A percentile compares a stretch with the other conserved stretches of the same genome.
Evolutionary conservation across 176 grass and related monocot species (phyloP).

Genomic region (Saccharum officinarum): DNA sequence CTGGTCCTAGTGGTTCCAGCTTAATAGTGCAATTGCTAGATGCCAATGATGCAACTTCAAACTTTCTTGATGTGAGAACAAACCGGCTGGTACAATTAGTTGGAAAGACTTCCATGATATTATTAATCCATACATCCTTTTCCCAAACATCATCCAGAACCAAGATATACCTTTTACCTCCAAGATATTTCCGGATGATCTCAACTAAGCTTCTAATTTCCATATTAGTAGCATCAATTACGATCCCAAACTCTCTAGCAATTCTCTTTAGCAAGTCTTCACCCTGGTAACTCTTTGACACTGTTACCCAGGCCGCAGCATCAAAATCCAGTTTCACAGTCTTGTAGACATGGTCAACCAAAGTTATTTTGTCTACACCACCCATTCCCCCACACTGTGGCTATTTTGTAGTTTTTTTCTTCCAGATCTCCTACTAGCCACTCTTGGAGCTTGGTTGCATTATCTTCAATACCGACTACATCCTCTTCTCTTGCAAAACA

Average conservation of each 20-base stretch:
- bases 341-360: neutral
- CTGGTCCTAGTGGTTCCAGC: neutral
- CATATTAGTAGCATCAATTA: neutral
- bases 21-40: neutral
- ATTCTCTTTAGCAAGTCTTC: neutral
- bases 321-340: neutral
- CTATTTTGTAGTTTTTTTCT: too few species aligned
- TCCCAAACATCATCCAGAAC: constrained; percentile 17
- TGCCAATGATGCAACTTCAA: neutral
- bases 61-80: neutral
- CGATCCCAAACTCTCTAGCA: neutral
- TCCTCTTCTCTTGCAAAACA: too few species aligned
- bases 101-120: neutral
- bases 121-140: neutral
- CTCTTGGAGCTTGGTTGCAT: too few species aligned
- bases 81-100: neutral
- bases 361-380: neutral
- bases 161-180: constrained; percentile 8
- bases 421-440: too few species aligned
- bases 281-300: neutral
- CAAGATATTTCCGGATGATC: neutral
- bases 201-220: neutral
- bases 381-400: too few species aligned
- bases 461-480: too few species aligned
- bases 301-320: neutral